Percentiles rank a stretch among this genome's conserved stretches.
Evolutionary conservation across 2,329 filamentous ascomycete genomes (phyloP).

Genomic region (Ophiognomonia clavigignenti-juglandacearum): DNA sequence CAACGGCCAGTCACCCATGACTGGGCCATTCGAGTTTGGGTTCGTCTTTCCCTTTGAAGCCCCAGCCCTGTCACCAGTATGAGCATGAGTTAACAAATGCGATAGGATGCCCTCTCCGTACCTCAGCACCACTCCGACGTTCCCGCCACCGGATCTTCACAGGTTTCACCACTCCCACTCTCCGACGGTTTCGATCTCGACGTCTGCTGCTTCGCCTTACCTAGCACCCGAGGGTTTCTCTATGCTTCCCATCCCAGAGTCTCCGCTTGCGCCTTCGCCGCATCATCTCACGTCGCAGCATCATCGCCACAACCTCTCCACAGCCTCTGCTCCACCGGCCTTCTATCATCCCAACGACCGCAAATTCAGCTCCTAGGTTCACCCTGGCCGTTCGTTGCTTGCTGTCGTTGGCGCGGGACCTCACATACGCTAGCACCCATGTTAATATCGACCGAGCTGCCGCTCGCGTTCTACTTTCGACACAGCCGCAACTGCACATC

Average conservation of each 20-base stretch:
- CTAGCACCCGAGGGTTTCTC: conserved; percentile 36
- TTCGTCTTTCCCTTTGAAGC: conserved; percentile 60
- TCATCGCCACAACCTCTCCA: conserved; percentile 33
- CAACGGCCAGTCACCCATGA: conserved; percentile 41
- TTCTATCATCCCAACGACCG: conserved; percentile 32
- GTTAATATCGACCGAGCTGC: conserved; percentile 26
- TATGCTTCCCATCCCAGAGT: conserved; percentile 42
- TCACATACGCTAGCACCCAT: conserved; percentile 7
- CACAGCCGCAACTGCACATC: conserved; percentile 31
- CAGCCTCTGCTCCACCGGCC: conserved; percentile 28
- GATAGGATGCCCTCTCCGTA: conserved; percentile 40
- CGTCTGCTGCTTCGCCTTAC: conserved; percentile 38
- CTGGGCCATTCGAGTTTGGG: conserved; percentile 48
- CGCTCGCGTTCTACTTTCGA: conserved; percentile 15
- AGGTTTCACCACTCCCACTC: conserved; percentile 31
- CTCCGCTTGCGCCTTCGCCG: conserved; percentile 31
- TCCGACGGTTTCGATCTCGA: conserved; percentile 31
- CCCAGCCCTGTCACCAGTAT: conserved; percentile 32
- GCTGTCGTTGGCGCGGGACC: not conserved
- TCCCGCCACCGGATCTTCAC: conserved; percentile 39
- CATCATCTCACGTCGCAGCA: conserved; percentile 25
- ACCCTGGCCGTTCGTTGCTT: too few species aligned
- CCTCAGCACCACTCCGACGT: conserved; percentile 38
- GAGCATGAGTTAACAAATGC: conserved; percentile 46
- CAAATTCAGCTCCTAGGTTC: conserved; percentile 19